Evolutionary conservation across 225 moss, liverwort and hornwort genomes (phyloP).

Genomic region (Pseudoscleropodium purum): DNA sequence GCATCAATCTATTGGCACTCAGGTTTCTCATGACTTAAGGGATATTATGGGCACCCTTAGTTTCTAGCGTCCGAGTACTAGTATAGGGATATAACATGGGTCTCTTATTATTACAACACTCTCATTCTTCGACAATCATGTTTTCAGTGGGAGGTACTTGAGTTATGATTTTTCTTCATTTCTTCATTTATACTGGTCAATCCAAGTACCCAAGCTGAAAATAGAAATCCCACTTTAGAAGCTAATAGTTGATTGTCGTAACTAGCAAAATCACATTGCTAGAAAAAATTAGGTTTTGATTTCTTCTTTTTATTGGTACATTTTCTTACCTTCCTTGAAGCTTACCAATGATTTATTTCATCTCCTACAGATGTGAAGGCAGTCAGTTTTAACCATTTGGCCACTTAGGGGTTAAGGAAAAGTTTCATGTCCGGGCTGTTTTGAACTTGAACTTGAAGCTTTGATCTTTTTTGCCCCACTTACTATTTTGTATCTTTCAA

Average conservation of each 20-base stretch:
- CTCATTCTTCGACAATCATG: background rate
- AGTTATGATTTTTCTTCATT: background rate
- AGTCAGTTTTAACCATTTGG: background rate
- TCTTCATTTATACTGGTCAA: background rate
- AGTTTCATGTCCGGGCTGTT: background rate
- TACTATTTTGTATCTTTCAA: background rate
- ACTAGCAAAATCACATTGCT: background rate
- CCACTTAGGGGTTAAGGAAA: background rate
- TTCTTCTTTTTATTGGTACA: background rate
- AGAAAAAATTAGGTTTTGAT: background rate
- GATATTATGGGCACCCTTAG: background rate
- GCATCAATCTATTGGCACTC: constrained; percentile 72
- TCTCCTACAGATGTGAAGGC: background rate
- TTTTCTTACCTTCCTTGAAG: background rate
- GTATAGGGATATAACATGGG: background rate
- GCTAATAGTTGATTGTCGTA: background rate
- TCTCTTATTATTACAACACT: background rate
- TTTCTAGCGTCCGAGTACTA: background rate
- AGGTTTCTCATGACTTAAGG: constrained; percentile 33
- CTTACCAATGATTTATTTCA: background rate
- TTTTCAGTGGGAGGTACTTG: background rate
- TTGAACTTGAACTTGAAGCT: background rate
- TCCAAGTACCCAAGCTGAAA: background rate
- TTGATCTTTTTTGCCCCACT: background rate
- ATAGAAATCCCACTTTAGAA: background rate